Base-by-base conservation (phyloP, 73 alveolate species). In the Urostyla sp. region DNA sequence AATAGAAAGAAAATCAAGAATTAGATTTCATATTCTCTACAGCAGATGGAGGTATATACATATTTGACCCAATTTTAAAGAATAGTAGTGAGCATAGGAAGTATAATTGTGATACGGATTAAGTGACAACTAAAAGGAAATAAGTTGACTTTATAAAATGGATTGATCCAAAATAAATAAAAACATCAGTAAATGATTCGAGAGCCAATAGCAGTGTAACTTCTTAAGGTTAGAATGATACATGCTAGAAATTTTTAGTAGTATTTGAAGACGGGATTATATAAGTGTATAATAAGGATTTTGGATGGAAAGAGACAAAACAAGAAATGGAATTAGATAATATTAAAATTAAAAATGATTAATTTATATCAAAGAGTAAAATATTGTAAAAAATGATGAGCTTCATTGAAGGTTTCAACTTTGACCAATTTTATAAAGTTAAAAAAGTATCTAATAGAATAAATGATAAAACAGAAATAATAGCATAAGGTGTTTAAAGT, bases 201-300 rank as follows among this genome's bases (percentile, higher is more conserved):
- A n/a, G n/a, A n/a, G n/a, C n/a, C n/a, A n/a, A n/a, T n/a, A n/a
- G n/a, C n/a, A n/a, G n/a, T n/a, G n/a, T n/a, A n/a, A n/a, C n/a
- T 15, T 49, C 79, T 16, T 11, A 63, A 2, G 13, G 2, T 34
- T 43, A 63, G 60, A 43, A 15, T 38, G 37, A 6, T 27, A 6
- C 58, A 3, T n/a, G n/a, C n/a, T n/a, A n/a, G n/a, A 63, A 50
- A 24, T 63, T 63, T 40, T 60, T 63, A 20, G 79, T 63, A 8
- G 79, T 63, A 4, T 63, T 63, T 63, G n/a, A 57, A 15, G 79
- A 63, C 44, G 60, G 79, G 18, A 43, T 60, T 16, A 63, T 63
- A 13, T 23, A 57, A 1, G 37, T 63, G 20, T 63, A 63, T 63
- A 57, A 63, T 23, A 63, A 63, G 26, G 79, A 63, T 20, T n/a